phyloP scores from a whole-genome alignment of 163 green algal species.

The Chlamydomonas reinhardtii region DNA sequence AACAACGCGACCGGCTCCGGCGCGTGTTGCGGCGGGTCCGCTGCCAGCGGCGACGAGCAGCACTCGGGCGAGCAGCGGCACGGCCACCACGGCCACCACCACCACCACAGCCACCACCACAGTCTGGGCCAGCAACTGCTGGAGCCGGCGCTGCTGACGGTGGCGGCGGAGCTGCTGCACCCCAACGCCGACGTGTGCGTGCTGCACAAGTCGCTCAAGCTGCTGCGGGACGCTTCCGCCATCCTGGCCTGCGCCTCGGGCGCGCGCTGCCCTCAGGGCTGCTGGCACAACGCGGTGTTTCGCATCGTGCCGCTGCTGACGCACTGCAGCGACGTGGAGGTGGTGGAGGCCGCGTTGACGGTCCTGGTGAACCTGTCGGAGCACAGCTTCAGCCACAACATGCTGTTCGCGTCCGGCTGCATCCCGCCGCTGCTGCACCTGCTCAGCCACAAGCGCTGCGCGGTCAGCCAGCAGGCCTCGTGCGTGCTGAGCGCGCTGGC shows the following conservation, averaged over 20 bases:
- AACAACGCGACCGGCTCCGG: background rate
- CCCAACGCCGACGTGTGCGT: background rate
- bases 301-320: slow-evolving; percentile 37
- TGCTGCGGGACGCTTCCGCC: slow-evolving; percentile 10
- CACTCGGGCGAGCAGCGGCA: background rate
- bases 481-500: slow-evolving; percentile 43
- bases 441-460: slow-evolving; percentile 42
- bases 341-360: slow-evolving; percentile 17
- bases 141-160: slow-evolving; percentile 40
- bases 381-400: slow-evolving; percentile 5
- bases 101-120: background rate
- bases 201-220: slow-evolving; percentile 34
- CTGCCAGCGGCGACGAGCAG: background rate
- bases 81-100: background rate
- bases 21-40: background rate
- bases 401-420: slow-evolving; percentile 42
- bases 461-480: slow-evolving; percentile 8
- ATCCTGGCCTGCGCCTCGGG: background rate
- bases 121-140: background rate
- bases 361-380: slow-evolving; percentile 43
- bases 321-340: slow-evolving; percentile 29
- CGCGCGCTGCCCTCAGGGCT: background rate
- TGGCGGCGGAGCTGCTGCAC: slow-evolving; percentile 43
- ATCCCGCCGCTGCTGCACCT: slow-evolving; percentile 49
- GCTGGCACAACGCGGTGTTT: slow-evolving; percentile 46